Percentiles rank a stretch among this genome's conserved stretches.
phyloP scores from a whole-genome alignment of 2,329 filamentous ascomycete species.

The Calonectria fujianensis region DNA sequence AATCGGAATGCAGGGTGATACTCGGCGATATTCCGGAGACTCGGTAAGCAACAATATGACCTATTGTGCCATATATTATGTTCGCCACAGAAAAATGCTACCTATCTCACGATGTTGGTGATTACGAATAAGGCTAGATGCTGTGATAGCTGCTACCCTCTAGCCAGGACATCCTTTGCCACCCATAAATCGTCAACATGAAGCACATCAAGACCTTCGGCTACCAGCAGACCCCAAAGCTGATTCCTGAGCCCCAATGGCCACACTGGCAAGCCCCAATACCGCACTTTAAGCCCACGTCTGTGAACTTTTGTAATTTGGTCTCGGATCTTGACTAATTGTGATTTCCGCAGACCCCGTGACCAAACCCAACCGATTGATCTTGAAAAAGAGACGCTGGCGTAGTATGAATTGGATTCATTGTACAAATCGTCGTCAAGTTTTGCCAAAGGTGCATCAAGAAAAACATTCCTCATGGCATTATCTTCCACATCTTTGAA shows the following conservation, averaged over 20 bases:
- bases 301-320: slow-evolving; percentile 71
- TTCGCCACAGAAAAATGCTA: slow-evolving; percentile 1
- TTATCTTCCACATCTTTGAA: slow-evolving; percentile 45
- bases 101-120: background rate
- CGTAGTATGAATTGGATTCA: slow-evolving; percentile 78
- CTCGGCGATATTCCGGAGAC: slow-evolving; percentile 57
- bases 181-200: slow-evolving; percentile 77
- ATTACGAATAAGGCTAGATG: background rate
- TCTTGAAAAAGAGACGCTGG: slow-evolving; percentile 74
- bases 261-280: slow-evolving; percentile 77
- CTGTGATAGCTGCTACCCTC: slow-evolving; percentile 14
- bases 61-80: background rate
- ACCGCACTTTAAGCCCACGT: slow-evolving; percentile 73
- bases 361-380: slow-evolving; percentile 72
- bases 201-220: slow-evolving; percentile 76
- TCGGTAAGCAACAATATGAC: slow-evolving; percentile 46
- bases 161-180: slow-evolving; percentile 44
- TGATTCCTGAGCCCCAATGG: slow-evolving; percentile 71
- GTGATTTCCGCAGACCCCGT: slow-evolving; percentile 64
- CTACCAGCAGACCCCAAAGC: slow-evolving; percentile 73
- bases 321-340: slow-evolving; percentile 64
- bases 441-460: slow-evolving; percentile 77
- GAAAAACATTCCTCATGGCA: slow-evolving; percentile 74
- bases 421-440: slow-evolving; percentile 64
- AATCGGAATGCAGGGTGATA: slow-evolving; percentile 33